These are phyloP conservation scores for Filobasidium uniguttulatum DNA, from an alignment of 1,284 basidiomycete genomes.

Conservation along the genomic window DNA sequence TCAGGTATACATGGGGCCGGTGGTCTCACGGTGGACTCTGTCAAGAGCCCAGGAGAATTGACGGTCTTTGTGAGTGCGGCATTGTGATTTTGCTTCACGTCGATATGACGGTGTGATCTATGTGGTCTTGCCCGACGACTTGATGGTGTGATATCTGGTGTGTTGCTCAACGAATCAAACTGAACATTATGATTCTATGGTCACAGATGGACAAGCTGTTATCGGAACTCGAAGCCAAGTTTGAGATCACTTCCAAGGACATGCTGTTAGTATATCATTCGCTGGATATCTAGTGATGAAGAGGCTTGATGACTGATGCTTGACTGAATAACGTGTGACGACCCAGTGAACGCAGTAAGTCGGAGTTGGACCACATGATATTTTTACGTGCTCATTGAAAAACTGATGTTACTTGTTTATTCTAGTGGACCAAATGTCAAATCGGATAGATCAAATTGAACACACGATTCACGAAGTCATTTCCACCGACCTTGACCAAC, in stretches of 20 bases:
- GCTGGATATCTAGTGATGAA: background rate
- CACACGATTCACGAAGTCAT: conserved; percentile 33
- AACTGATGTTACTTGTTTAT: background rate
- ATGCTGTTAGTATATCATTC: conserved; percentile 26
- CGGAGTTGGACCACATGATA: background rate
- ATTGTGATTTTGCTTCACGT: background rate
- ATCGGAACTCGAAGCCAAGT: conserved; percentile 29
- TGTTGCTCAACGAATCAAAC: too few relatives aligned
- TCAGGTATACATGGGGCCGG: background rate
- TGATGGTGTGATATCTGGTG: background rate
- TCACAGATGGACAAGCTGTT: conserved; percentile 34
- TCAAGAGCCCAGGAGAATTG: conserved; percentile 16
- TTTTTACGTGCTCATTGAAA: background rate
- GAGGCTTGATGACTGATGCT: background rate
- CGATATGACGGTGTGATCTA: background rate
- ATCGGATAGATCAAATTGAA: conserved; percentile 34
- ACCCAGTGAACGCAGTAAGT: conserved; percentile 23
- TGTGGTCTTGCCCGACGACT: background rate
- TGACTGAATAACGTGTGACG: background rate
- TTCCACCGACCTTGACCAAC: conserved; percentile 19
- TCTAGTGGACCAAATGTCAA: conserved; percentile 34
- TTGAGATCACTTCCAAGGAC: conserved; percentile 36
- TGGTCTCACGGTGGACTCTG: conserved; percentile 4
- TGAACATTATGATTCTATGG: too few relatives aligned
- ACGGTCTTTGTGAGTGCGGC: conserved; percentile 15